Evolutionary conservation across 768 basidiomycete genomes (phyloP).

Genomic region (Lactarius sanguifluus): DNA sequence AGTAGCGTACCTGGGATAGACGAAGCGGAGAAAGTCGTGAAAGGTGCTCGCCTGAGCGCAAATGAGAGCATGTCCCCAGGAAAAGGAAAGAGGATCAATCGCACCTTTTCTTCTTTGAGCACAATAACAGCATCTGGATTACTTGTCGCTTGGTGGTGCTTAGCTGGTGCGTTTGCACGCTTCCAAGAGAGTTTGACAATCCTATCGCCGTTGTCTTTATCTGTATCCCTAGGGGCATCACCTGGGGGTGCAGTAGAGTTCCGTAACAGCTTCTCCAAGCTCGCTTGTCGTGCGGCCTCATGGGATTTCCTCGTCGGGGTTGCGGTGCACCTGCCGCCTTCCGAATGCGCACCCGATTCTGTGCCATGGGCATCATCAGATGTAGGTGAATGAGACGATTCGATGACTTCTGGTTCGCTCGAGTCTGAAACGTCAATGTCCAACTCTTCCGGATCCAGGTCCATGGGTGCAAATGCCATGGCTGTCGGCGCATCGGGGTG

Average conservation of each 20-base stretch:
- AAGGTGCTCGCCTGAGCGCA: conserved; percentile 68
- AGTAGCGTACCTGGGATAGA: conserved; percentile 82
- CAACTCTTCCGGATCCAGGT: conserved; percentile 46
- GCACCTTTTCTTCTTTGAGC: conserved; percentile 83
- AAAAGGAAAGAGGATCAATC: conserved; percentile 27
- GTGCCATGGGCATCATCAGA: neutral
- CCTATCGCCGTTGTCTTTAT: conserved; percentile 28
- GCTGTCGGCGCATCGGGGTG: conserved; percentile 47
- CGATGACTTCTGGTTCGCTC: conserved; percentile 32
- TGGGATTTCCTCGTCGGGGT: conserved; percentile 38
- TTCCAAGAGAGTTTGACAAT: conserved; percentile 23
- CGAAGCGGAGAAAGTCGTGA: conserved; percentile 90
- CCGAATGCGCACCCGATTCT: conserved; percentile 19
- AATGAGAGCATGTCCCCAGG: conserved; percentile 7
- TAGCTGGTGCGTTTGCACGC: conserved; percentile 10
- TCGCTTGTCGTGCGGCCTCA: conserved; percentile 38
- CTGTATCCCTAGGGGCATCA: conserved; percentile 22
- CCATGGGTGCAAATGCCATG: conserved; percentile 61
- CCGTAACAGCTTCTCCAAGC: conserved; percentile 54
- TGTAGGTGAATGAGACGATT: conserved; percentile 21
- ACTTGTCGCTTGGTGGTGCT: conserved; percentile 24
- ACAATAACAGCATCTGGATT: conserved; percentile 83
- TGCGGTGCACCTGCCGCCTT: conserved; percentile 33
- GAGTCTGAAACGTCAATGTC: conserved; percentile 40
- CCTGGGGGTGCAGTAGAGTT: conserved; percentile 11